These are phyloP conservation scores for Calvatia gigantea DNA, from an alignment of 768 basidiomycete species.

Conservation along the genomic window DNA sequence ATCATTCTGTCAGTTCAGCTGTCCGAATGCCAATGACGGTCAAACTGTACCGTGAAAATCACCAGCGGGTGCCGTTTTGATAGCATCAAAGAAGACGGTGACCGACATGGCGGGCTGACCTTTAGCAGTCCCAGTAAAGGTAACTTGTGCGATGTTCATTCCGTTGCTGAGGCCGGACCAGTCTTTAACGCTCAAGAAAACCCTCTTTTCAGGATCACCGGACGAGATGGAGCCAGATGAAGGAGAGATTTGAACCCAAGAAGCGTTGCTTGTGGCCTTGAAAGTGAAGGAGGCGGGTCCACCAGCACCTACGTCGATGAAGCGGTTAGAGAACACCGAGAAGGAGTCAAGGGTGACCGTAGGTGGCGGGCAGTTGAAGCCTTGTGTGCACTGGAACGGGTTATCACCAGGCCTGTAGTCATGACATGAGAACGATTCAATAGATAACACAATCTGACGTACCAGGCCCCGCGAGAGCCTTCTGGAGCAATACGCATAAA, in stretches of 20 bases:
- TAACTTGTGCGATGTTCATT: conserved; percentile 33
- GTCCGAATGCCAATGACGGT: neutral
- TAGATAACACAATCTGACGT: conserved; percentile 9
- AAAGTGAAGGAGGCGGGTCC: conserved; percentile 56
- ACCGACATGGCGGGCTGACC: conserved; percentile 33
- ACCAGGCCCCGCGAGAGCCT: conserved; percentile 61
- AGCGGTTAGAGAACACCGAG: conserved; percentile 47
- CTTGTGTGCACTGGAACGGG: conserved; percentile 45
- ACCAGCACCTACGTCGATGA: conserved; percentile 60
- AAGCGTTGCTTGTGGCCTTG: conserved; percentile 41
- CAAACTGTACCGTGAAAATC: conserved; percentile 42
- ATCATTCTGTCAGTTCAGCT: neutral
- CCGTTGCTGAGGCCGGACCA: conserved; percentile 47
- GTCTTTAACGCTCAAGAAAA: conserved; percentile 55
- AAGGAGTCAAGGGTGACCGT: conserved; percentile 53
- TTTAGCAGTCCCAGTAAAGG: conserved; percentile 40
- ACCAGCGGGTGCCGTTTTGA: conserved; percentile 30
- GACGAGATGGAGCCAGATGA: conserved; percentile 47
- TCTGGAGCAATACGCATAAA: conserved; percentile 61
- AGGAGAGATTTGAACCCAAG: conserved; percentile 50
- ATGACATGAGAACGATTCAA: neutral
- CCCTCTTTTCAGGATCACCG: conserved; percentile 43
- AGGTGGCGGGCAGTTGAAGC: conserved; percentile 47
- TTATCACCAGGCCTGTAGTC: conserved; percentile 67
- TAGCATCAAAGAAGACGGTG: conserved; percentile 29